Evolutionary conservation across 1,284 basidiomycete species (phyloP).

Genomic region (Ustilago curta): DNA sequence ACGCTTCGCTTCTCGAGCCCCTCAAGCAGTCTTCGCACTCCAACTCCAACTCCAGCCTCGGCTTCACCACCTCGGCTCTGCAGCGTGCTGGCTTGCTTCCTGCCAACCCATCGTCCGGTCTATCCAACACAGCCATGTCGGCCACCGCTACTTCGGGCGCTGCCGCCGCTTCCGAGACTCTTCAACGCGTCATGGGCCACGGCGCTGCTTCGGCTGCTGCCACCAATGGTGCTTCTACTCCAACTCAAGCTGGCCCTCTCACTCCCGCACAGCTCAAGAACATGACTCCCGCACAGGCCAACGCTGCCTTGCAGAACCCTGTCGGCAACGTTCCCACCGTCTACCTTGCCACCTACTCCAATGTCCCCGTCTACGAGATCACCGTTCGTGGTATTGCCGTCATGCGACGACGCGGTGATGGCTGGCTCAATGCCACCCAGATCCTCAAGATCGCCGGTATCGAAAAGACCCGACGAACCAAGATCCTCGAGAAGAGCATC

Average conservation of each 20-base stretch:
- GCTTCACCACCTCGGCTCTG: slow-evolving; percentile 42
- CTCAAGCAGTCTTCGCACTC: slow-evolving; percentile 24
- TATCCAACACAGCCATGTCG: slow-evolving; percentile 5
- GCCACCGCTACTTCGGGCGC: slow-evolving; percentile 28
- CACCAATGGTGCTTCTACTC: slow-evolving; percentile 30
- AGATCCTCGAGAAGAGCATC: slow-evolving; percentile 98
- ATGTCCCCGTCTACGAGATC: slow-evolving; percentile 71
- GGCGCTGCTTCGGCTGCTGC: slow-evolving; percentile 22
- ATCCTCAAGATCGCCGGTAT: slow-evolving; percentile 99
- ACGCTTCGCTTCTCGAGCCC: slow-evolving; percentile 7
- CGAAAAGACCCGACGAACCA: slow-evolving; percentile 94
- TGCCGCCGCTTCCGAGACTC: slow-evolving; percentile 39
- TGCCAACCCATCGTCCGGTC: background rate
- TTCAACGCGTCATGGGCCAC: slow-evolving; percentile 47
- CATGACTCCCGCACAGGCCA: slow-evolving; percentile 52
- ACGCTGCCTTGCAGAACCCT: slow-evolving; percentile 49
- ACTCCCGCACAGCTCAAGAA: slow-evolving; percentile 49
- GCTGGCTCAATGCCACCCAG: slow-evolving; percentile 94
- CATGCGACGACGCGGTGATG: slow-evolving; percentile 94
- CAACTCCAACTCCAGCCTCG: slow-evolving; percentile 9
- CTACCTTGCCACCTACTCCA: slow-evolving; percentile 70
- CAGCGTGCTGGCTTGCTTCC: slow-evolving; percentile 44
- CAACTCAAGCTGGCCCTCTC: slow-evolving; percentile 32
- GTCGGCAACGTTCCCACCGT: slow-evolving; percentile 57
- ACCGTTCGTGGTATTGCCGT: slow-evolving; percentile 93